Base-by-base conservation (phyloP, 352 stramenopile species). In the Pelagophyceae sp. region DNA sequence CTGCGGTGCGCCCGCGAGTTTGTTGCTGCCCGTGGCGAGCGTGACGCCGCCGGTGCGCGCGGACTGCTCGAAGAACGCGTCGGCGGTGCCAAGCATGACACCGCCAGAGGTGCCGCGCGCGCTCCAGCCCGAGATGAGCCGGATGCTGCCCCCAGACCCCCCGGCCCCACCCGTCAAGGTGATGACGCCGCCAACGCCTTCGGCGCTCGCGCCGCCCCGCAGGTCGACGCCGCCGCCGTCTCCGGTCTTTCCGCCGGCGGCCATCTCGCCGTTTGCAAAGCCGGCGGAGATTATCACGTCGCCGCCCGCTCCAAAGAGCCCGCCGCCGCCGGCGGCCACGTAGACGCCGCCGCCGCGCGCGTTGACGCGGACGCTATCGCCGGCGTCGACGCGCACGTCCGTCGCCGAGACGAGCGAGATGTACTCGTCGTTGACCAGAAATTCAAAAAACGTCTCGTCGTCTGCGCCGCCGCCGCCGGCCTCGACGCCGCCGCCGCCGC, bases 241-340 rank as follows among this genome's bases (percentile, higher is more conserved):
- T 15, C 67, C 45, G 25, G 85, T 50, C 31, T 67, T 38, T 0
- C 80, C 83, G 5, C 72, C 81, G 25, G 71, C 70, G 1, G 11
- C 61, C 61, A 27, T 6, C 67, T 31, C 35, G 3, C 64, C 64
- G 3, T 6, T n/a, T 6, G 19, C 64, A 40, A 19, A 25, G 5
- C 67, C 67, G 15, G 67, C 67, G 5, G 67, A 74, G 67, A 74
- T 11, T 31, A 50, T 11, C 2, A 74, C 33, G 38, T n/a, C 38
- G 3, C 67, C 67, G 11, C 61, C 61, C 11, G 17, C n/a, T 27
- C 61, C 61, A 19, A 40, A 29, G 15, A 40, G 11, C 29, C 89
- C 61, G 2, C 90, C 90, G 78, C 90, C 82, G 27, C 90, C 90
- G 67, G 83, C 90, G 69, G 77, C 51, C 63, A 94, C 83, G 32